phyloP scores from a whole-genome alignment of 169 alveolate species.

The Eimeria sp. region DNA sequence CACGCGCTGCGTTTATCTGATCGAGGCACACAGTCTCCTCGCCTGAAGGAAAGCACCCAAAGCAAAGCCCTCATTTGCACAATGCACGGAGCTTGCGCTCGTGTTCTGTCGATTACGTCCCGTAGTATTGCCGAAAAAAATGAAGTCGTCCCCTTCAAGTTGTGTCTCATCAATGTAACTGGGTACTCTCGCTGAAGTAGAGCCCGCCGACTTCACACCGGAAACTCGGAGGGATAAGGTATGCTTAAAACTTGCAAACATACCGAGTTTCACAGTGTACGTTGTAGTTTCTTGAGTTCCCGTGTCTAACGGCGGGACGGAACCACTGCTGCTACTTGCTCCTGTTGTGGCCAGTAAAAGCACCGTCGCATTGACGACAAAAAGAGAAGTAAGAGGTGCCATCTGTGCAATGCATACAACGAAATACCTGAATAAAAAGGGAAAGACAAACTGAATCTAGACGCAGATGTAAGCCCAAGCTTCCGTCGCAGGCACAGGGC shows the following conservation, averaged over 20 bases:
- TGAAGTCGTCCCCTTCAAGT: not conserved
- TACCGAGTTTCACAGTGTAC: not conserved
- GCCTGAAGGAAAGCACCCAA: not conserved
- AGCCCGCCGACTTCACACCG: too few relatives aligned
- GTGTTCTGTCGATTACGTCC: too few relatives aligned
- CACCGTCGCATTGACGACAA: not conserved
- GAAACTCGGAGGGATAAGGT: not conserved
- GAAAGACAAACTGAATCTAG: not conserved
- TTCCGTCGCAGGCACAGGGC: not conserved
- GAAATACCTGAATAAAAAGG: not conserved
- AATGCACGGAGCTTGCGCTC: not conserved
- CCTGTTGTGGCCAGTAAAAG: not conserved
- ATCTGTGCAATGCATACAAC: not conserved
- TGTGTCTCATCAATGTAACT: too few relatives aligned
- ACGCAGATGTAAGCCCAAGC: not conserved
- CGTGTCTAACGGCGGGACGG: not conserved
- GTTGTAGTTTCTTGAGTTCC: not conserved
- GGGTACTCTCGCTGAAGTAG: too few relatives aligned
- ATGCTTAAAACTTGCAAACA: not conserved
- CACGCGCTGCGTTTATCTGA: constrained; percentile 3
- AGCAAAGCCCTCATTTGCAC: not conserved
- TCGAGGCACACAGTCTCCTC: not conserved
- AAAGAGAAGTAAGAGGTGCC: not conserved
- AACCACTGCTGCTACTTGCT: not conserved
- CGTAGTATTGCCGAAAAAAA: not conserved